Percentiles rank a stretch among this genome's conserved stretches.
phyloP scores from a whole-genome alignment of 352 stramenopile species.

The Plasmopara viticola region DNA sequence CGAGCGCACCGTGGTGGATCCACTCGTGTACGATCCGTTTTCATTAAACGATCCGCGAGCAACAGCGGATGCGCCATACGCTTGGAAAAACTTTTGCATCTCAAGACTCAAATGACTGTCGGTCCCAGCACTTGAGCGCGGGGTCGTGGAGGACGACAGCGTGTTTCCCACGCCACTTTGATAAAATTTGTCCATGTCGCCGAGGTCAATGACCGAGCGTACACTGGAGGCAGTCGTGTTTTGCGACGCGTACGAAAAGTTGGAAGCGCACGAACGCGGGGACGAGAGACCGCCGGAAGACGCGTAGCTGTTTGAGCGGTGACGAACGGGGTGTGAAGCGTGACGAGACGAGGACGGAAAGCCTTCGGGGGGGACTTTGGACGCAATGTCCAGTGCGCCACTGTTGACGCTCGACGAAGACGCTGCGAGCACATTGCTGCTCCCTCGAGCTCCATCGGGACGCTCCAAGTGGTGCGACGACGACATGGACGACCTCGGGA shows the following conservation, averaged over 20 bases:
- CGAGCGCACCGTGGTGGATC: conserved; percentile 42
- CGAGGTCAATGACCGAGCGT: conserved; percentile 62
- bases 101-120: conserved; percentile 48
- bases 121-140: conserved; percentile 30
- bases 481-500: conserved; percentile 38
- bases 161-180: conserved; percentile 29
- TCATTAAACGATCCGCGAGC: conserved; percentile 28
- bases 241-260: conserved; percentile 69
- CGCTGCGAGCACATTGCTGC: conserved; percentile 16
- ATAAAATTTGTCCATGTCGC: conserved; percentile 80
- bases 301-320: conserved; percentile 59
- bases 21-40: conserved; percentile 40
- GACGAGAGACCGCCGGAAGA: conserved; percentile 50
- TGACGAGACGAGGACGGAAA: conserved; percentile 14
- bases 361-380: conserved; percentile 15
- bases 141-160: conserved; percentile 22
- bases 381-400: conserved; percentile 12
- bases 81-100: conserved; percentile 68
- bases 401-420: conserved; percentile 14
- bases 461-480: conserved; percentile 29
- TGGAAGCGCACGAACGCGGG: conserved; percentile 60
- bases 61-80: conserved; percentile 36
- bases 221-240: conserved; percentile 62
- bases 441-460: conserved; percentile 16
- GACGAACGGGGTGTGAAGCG: conserved; percentile 24